These are phyloP conservation scores for Vitis rupestris DNA, from an alignment of 164 flowering plant species.

Conservation along the genomic window DNA sequence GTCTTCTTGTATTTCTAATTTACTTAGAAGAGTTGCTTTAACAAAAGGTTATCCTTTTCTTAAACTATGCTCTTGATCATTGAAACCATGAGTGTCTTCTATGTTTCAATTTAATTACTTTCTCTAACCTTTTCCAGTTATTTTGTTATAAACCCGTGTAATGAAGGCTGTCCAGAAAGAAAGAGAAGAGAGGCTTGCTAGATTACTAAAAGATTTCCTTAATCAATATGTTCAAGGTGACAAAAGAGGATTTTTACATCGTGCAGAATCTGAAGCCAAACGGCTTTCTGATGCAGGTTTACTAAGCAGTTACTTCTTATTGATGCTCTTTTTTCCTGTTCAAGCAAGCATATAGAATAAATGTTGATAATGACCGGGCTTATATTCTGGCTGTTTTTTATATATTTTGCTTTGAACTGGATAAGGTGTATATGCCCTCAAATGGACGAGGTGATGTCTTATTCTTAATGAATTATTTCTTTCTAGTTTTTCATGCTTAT, in stretches of 20 bases:
- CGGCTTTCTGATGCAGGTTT: slow-evolving; percentile 73
- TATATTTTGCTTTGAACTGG: no score
- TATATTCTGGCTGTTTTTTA: no score
- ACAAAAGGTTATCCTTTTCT: no score
- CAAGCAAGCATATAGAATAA: background rate
- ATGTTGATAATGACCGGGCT: no score
- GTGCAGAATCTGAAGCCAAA: slow-evolving; percentile 74
- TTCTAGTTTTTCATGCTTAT: no score
- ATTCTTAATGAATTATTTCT: no score
- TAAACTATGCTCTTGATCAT: no score
- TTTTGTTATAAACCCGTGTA: background rate
- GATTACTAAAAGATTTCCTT: slow-evolving; percentile 55
- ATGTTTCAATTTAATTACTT: background rate
- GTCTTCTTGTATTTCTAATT: background rate
- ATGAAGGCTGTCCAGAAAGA: slow-evolving; percentile 81
- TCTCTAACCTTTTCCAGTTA: background rate
- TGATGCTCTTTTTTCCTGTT: background rate
- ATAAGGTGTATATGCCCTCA: no score
- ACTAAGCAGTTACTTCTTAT: background rate
- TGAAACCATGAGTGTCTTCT: no score
- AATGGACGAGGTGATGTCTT: no score
- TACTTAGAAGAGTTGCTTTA: background rate
- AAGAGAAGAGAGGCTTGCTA: slow-evolving; percentile 88
- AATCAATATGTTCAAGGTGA: slow-evolving; percentile 74
- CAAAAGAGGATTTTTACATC: slow-evolving; percentile 59